Evolutionary conservation across 1,139 yeast species (phyloP), one percentile per base, ranked within the genome.

Genomic region (Debaryomycetaceae sp.): DNA sequence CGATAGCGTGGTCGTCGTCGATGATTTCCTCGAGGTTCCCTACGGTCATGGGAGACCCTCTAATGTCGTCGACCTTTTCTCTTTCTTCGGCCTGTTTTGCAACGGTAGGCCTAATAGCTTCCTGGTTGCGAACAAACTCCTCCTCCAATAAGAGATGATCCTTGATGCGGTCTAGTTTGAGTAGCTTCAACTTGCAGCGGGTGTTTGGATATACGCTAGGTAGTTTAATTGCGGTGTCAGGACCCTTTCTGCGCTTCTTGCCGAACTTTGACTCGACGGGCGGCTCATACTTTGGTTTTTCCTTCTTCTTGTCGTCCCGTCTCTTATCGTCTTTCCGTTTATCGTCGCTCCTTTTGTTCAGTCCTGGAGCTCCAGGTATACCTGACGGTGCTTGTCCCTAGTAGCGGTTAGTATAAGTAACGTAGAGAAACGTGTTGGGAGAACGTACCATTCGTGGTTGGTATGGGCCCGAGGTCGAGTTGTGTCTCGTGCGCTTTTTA

Each of bases 1-100:
- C 97, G 62, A 90, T 92, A 14, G 98, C 99, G 55, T 92, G 98
- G 53, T 90, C 98, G 54, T 90, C 98, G 51, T 90, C 98, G 43
- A 90, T 85, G 36, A 92, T 82, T 59, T 90, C 99, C 51, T 90
- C 98, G 47, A 90, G 67, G 3, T 95, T 86, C 27, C 99, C 99
- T 36, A 92, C 83, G 25, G 95, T 79, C 85, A 90, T 80, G 33
- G 99, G 99, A 27, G 86, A 77, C 8, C 99, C 98, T 55, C 98
- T 75, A 50, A 90, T 73, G 44, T 87, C 96, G 49, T 90, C 97
- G 34, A 92, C 81, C 55, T 87, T 86, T 44, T 85, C 87, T 45
- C 95, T 70, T 55, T 90, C 99, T 53, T 90, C 98, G 14, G 85
- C 93, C 50, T 87, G 95, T 58, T 85, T 83, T 47, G 93, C 95